Percentiles rank a stretch among this genome's conserved stretches.
Conservation (phyloP, 805 yeast genomes). For the Candida sakaeoensis region DNA sequence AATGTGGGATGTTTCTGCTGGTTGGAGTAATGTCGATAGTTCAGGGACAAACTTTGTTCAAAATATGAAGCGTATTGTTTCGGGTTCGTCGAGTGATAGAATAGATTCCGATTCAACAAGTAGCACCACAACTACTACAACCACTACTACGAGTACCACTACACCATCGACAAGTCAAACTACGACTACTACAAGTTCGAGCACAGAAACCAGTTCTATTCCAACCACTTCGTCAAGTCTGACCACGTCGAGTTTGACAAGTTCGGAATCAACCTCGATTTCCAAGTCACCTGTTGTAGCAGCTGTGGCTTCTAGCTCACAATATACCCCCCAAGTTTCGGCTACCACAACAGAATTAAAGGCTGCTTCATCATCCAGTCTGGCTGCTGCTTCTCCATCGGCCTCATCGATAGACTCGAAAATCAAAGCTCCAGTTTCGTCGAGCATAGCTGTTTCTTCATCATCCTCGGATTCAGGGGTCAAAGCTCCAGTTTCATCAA, state of each 20-base stretch:
- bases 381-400: not conserved
- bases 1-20: slow-evolving; percentile 81
- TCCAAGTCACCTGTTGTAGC: slow-evolving; percentile 1
- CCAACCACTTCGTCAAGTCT: slow-evolving; percentile 7
- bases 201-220: not conserved
- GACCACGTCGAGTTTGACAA: too few species aligned
- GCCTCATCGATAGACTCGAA: not conserved
- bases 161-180: slow-evolving; percentile 6
- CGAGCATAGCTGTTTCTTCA: too few species aligned
- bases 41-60: slow-evolving; percentile 23
- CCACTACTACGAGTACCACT: slow-evolving; percentile 8
- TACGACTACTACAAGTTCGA: slow-evolving; percentile 2
- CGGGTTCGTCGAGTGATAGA: slow-evolving; percentile 11
- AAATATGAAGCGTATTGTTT: slow-evolving; percentile 42
- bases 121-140: slow-evolving; percentile 9
- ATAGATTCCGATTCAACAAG: not conserved
- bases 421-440: not conserved
- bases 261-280: slow-evolving; percentile 3
- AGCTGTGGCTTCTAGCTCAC: too few species aligned
- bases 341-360: not conserved
- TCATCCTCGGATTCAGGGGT: too few species aligned
- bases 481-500: not conserved
- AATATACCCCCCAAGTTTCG: not conserved
- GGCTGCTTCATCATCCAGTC: not conserved
- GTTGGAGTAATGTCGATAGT: slow-evolving; percentile 22